Conservation (phyloP, 495 filamentous ascomycete species). For the Neurospora sp. region DNA sequence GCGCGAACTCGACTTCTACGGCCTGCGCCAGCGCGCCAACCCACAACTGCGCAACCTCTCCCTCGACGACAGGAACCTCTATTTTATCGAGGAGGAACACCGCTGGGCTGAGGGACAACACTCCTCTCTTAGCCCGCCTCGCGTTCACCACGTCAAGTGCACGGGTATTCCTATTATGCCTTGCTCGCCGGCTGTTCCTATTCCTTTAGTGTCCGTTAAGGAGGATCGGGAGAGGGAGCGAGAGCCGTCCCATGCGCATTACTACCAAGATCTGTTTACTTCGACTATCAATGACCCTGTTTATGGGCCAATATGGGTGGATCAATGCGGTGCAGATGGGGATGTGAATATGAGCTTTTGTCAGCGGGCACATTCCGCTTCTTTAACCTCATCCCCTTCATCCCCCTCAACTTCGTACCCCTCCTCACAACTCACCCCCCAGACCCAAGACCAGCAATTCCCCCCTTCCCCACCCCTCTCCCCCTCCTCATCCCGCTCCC, state of each 20-base stretch:
- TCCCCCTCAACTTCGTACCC: background rate
- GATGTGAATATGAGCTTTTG: slow-evolving; percentile 36
- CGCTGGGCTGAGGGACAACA: slow-evolving; percentile 37
- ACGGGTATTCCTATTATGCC: slow-evolving; percentile 46
- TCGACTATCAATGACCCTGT: slow-evolving; percentile 19
- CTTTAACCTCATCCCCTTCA: background rate
- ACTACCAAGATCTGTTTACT: background rate
- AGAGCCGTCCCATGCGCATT: background rate
- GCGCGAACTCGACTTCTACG: slow-evolving; percentile 46
- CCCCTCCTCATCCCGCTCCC: background rate
- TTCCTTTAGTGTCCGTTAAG: background rate
- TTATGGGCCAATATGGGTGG: slow-evolving; percentile 42
- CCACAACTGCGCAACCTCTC: slow-evolving; percentile 44
- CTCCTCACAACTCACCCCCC: background rate
- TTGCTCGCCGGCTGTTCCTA: background rate
- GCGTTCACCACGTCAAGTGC: slow-evolving; percentile 35
- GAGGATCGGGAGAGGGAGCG: background rate
- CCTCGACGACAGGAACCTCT: slow-evolving; percentile 43
- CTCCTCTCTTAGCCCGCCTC: slow-evolving; percentile 27
- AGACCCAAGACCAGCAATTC: background rate
- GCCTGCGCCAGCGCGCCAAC: slow-evolving; percentile 45
- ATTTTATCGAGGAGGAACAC: slow-evolving; percentile 39
- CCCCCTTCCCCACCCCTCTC: background rate
- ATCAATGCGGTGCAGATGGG: slow-evolving; percentile 38
- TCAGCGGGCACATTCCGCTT: background rate